Evolutionary conservation across 306 rosid genomes (phyloP), one percentile per base, ranked within the genome.

Genomic region (Casuarina glauca): DNA sequence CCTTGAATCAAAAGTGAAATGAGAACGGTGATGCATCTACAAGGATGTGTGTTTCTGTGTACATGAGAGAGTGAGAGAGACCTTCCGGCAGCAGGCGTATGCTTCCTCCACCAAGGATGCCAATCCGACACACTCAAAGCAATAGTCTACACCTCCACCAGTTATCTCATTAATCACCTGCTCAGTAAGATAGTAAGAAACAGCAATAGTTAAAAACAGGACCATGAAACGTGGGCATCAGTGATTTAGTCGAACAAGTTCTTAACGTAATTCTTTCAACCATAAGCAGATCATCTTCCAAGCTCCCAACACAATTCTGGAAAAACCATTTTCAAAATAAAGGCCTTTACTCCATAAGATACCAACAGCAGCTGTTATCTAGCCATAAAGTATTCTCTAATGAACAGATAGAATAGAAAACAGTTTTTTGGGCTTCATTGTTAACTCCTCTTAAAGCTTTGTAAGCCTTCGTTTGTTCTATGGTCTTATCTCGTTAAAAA

Each of bases 41-140:
- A 55, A 55, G 11, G 6, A 44, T 79, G 57, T 57, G 55, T 38
- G 54, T 62, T n/a, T 58, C 17, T n/a, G 64, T 58, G 6, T n/a
- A 13, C 17, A 26, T 17, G 66, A 76, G 74, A 55, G 57, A 75
- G 46, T 44, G 58, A 58, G 67, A 70, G 42, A 58, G 79, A 92
- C 98, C 97, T 88, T 84, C 79, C 96, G 85, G 80, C 91, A 89
- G 72, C 93, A 83, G 78, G 90, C 92, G 78, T 83, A 92, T 36
- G 98, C 98, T 74, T 94, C 97, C 4, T 87, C 84, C 66, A 94
- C 90, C 85, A 92, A 83, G 39, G 92, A 86, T 68, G 93, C 83
- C 77, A 70, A 70, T 63, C 98, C 97, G 73, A 90, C 97, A 72
- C 93, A 92, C 84, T 94, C 97, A 44, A 89, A 92, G 82, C 98